Base-by-base conservation (phyloP, 768 basidiomycete genomes). In the Phanerochaete carnosa region DNA sequence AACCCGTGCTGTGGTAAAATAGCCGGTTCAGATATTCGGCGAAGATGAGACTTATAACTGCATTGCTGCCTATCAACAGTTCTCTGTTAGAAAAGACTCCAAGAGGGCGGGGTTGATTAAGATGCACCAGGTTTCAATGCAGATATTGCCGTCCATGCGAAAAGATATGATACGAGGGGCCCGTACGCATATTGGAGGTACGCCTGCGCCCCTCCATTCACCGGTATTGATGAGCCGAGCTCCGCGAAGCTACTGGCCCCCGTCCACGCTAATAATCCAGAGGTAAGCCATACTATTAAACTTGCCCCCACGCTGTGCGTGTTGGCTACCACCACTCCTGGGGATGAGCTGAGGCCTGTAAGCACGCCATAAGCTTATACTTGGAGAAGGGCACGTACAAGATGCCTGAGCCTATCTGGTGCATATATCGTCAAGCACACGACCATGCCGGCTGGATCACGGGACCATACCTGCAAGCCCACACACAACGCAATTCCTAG, bases 231-330 rank as follows among this genome's bases (percentile, higher is more conserved):
- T 45, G 88, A 88, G 55, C 95, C 96, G 60, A 97, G 79, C 73
- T 97, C 94, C 9, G 94, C 94, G 70, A 88, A 97, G 70, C 92
- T 94, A 72, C 92, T 94, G 28, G 94, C 94, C 22, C 96, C 96
- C 2, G 96, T 97, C 96, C 95, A 98, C 6, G 85, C 92, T 11
- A 98, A 77, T 25, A 95, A 57, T 6, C 95, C 96, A 57, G 92
- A 88, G 2, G 81, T 76, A 6, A 92, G 64, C 95, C 96, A 98
- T 3, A 97, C 91, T 19, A 81, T 35, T 15, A 98, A 74, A 76
- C 94, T 94, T 12, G 94, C 91, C 12, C 95, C 96, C 0, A 95
- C 91, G 65, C 90, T 94, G 37, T 93, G 82, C 0, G 90, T 89
- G 68, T 95, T 92, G 11, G 92, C 89, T 28, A 95, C 86, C 1